phyloP scores from a whole-genome alignment of 192 early-diverging fungal genomes.

The Powellomyces hirtus region DNA sequence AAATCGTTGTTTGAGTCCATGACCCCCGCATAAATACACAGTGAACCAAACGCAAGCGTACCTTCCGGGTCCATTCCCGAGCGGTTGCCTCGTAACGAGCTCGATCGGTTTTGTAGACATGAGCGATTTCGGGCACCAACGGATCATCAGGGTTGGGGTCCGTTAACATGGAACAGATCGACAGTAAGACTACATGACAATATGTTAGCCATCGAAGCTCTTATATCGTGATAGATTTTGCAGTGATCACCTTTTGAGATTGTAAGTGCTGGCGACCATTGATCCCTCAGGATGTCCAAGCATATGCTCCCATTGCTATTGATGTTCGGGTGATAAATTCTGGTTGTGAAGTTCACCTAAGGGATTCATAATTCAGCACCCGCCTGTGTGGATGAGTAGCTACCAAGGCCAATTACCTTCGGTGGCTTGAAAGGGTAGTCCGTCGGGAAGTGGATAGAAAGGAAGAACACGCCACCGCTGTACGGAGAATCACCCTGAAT shows the following conservation, averaged over 20 bases:
- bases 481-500: conserved; percentile 91
- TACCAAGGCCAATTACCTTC: conserved; percentile 60
- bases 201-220: no score
- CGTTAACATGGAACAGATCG: conserved; percentile 97
- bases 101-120: conserved; percentile 95
- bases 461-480: conserved; percentile 92
- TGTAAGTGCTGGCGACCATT: conserved; percentile 98
- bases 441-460: conserved; percentile 96
- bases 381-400: neutral
- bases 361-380: neutral
- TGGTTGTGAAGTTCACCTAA: conserved; percentile 90
- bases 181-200: conserved; percentile 73
- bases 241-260: conserved; percentile 81
- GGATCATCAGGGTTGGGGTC: conserved; percentile 99
- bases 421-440: conserved; percentile 99
- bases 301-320: conserved; percentile 98
- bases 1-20: no score
- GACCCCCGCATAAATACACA: neutral
- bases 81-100: conserved; percentile 84
- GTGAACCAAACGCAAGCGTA: neutral
- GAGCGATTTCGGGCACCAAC: conserved; percentile 96
- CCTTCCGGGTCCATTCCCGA: conserved; percentile 78
- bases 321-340: conserved; percentile 99
- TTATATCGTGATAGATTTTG: no score
- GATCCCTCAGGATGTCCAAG: conserved; percentile 96